Evolutionary conservation across 2,329 filamentous ascomycete genomes (phyloP).

Genomic region (Bipolaris victoriae): DNA sequence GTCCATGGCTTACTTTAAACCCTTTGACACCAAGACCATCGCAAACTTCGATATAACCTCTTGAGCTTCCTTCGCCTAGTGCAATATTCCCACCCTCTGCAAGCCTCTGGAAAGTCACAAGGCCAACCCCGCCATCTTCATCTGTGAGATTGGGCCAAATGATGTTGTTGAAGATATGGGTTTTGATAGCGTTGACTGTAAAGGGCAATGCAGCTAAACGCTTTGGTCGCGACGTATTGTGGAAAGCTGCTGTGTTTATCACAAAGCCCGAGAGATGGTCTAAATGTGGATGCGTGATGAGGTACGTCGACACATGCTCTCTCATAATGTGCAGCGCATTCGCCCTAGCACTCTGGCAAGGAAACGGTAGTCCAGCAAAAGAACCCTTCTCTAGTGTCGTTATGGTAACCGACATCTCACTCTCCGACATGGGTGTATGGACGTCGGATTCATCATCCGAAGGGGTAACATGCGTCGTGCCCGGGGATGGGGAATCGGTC

Average conservation of each 20-base stretch:
- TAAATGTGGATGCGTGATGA: conserved; percentile 96
- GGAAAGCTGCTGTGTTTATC: conserved; percentile 88
- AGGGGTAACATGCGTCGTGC: conserved; percentile 23
- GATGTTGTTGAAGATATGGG: conserved; percentile 94
- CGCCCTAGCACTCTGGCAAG: conserved; percentile 68
- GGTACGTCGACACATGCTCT: conserved; percentile 81
- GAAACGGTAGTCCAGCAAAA: conserved; percentile 78
- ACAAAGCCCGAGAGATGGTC: conserved; percentile 93
- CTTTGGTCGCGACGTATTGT: conserved; percentile 78
- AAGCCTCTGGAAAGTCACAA: conserved; percentile 88
- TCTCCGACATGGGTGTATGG: conserved; percentile 36
- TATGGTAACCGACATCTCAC: conserved; percentile 51
- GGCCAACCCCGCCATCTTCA: conserved; percentile 90
- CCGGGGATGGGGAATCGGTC: conserved; percentile 35
- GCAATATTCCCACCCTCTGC: conserved; percentile 87
- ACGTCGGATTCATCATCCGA: conserved; percentile 41
- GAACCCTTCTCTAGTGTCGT: conserved; percentile 68
- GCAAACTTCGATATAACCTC: conserved; percentile 86
- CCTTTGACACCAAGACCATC: conserved; percentile 89
- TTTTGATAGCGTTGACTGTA: conserved; percentile 91
- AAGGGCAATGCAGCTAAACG: conserved; percentile 82
- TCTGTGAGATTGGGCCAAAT: conserved; percentile 98
- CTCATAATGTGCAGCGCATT: conserved; percentile 84
- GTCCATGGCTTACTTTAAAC: conserved; percentile 86
- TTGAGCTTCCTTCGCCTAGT: conserved; percentile 77